Base-by-base conservation (phyloP, 2,329 filamentous ascomycete species). In the Venturia pyrina region DNA sequence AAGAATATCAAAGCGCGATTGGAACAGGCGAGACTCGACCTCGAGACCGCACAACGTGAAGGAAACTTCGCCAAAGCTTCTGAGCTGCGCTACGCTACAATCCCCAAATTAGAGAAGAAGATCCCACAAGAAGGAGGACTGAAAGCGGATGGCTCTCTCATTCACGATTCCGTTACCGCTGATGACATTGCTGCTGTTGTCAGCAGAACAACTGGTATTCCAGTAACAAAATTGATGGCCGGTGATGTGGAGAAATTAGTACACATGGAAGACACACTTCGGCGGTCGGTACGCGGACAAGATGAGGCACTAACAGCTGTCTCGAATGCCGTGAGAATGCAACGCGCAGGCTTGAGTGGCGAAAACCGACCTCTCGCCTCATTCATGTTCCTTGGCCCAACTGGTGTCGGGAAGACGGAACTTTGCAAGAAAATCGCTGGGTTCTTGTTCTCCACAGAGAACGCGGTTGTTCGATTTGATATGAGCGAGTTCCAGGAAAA, bases 401-500 rank as follows among this genome's bases (percentile, higher is more conserved):
- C 95, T 0, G 95, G 95, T 73, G 93, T 97, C 21, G 95, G 95
- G 66, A 99, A 98, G 80, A 99, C 95, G 3, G 93, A 98, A 74
- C 85, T 98, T 0, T 96, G 93, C 82, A 98, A 98, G 82, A 93
- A 96, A 75, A 88, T 99, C 71, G 95, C 95, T 1, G 85, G 84
- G 66, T 98, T 97, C 79, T 81, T 99, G 46, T 99, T 98, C 78
- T 95, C 90, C 0, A 96, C 91, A 1, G 91, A 96, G 71, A 87
- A 87, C 37, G 93, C 95, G 2, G 91, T 99, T 34, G 86, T 97
- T 43, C 85, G 95, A 43, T 98, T 98, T 76, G 95, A 98, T 76
- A 98, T 98, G 95, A 91, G 87, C 71, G 95, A 99, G 74, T 98
- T 97, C 75, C 92, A 96, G 74, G 95, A 98, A 75, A 96, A 96